phyloP scores from a whole-genome alignment of 1,139 yeast genomes.

The Candida tetrigidarum region DNA sequence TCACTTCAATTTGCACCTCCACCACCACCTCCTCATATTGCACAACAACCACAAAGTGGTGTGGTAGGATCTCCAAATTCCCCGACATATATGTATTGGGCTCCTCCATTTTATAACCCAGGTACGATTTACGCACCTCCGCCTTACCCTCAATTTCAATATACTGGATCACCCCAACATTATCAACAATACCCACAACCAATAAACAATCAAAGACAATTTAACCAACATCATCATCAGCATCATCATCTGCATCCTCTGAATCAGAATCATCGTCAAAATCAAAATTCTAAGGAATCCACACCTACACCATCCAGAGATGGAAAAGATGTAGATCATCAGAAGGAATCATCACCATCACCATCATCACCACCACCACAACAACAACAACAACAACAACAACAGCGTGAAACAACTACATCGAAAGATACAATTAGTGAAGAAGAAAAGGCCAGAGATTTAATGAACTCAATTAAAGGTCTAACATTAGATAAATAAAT shows the following conservation, averaged over 20 bases:
- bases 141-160: neutral
- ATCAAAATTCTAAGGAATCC: neutral
- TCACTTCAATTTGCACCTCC: conserved; percentile 2
- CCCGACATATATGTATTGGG: conserved; percentile 2
- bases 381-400: neutral
- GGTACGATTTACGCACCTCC: conserved; percentile 4
- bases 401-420: neutral
- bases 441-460: conserved; percentile 7
- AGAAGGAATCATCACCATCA: neutral
- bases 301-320: neutral
- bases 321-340: neutral
- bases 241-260: too few relatives aligned
- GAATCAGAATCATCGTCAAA: neutral
- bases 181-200: conserved; percentile 1
- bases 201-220: neutral
- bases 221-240: neutral
- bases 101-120: conserved; percentile 2
- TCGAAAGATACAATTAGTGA: conserved; percentile 1
- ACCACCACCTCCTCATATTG: conserved; percentile 6
- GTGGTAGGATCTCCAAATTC: neutral
- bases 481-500: conserved; percentile 6
- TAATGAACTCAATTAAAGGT: conserved; percentile 6
- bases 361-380: neutral
- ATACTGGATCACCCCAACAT: conserved; percentile 4
- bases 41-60: conserved; percentile 1